These are phyloP conservation scores for Trichoderma pleuroti DNA, from an alignment of 2,329 filamentous ascomycete genomes.

Conservation along the genomic window DNA sequence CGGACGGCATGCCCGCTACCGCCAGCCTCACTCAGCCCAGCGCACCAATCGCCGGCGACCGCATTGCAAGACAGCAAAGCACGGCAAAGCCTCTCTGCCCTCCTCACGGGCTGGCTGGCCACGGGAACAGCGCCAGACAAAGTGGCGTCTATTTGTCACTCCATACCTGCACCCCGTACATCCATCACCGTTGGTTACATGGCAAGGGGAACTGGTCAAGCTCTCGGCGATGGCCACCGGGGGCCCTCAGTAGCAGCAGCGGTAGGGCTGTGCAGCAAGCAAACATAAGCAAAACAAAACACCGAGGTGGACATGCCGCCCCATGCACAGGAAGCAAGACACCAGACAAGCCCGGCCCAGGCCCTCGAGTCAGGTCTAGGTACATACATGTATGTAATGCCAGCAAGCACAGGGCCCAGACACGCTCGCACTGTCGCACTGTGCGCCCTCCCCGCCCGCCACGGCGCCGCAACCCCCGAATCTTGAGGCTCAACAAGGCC, in stretches of 20 bases:
- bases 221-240: not conserved
- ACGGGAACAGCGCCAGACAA: not conserved
- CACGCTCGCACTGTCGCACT: not conserved
- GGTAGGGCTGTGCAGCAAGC: not conserved
- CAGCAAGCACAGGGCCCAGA: not conserved
- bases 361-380: not conserved
- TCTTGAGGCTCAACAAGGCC: slow-evolving; percentile 13
- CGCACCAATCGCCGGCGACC: not conserved
- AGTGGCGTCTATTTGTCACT: not conserved
- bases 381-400: not conserved
- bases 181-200: not conserved
- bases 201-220: not conserved
- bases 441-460: not conserved
- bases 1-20: slow-evolving; percentile 1
- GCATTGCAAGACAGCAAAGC: not conserved
- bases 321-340: not conserved
- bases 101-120: not conserved
- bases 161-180: not conserved
- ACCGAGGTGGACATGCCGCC: not conserved
- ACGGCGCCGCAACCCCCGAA: not conserved
- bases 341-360: not conserved
- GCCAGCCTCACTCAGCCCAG: slow-evolving; percentile 3
- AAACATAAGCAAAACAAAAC: too few species aligned
- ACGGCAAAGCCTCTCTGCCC: not conserved
- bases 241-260: not conserved